These are phyloP conservation scores for Floccularia luteovirens DNA, from an alignment of 768 basidiomycete genomes.

Conservation along the genomic window DNA sequence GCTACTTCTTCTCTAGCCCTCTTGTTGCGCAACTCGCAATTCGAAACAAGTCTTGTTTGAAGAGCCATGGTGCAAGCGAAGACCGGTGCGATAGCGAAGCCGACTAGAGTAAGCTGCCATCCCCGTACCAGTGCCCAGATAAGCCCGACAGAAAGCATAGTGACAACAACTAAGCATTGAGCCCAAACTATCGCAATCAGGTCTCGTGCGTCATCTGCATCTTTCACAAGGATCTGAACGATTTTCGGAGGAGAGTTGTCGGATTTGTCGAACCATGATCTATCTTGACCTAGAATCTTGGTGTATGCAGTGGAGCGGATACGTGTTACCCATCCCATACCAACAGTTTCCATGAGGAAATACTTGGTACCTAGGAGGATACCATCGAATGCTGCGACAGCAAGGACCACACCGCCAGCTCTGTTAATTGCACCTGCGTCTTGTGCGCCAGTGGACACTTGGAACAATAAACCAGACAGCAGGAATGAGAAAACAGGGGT, in stretches of 20 bases:
- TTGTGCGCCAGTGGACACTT: conserved; percentile 65
- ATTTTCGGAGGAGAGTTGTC: conserved; percentile 53
- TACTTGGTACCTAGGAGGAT: conserved; percentile 70
- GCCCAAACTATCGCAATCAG: conserved; percentile 68
- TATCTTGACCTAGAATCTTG: conserved; percentile 72
- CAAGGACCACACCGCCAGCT: conserved; percentile 68
- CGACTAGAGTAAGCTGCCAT: conserved; percentile 92
- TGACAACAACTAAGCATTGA: conserved; percentile 62
- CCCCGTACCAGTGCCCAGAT: conserved; percentile 84
- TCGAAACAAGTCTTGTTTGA: conserved; percentile 65
- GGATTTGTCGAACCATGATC: conserved; percentile 75
- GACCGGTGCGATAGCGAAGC: conserved; percentile 79
- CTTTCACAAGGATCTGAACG: conserved; percentile 76
- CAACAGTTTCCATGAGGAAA: conserved; percentile 70
- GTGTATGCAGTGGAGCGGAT: conserved; percentile 52
- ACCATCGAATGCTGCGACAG: conserved; percentile 71
- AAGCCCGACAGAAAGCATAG: conserved; percentile 81
- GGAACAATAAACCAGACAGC: conserved; percentile 72
- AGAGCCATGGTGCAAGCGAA: conserved; percentile 70
- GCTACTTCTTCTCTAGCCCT: conserved; percentile 80
- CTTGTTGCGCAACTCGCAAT: conserved; percentile 77
- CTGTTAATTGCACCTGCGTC: conserved; percentile 47
- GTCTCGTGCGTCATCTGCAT: conserved; percentile 80
- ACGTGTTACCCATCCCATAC: conserved; percentile 65
- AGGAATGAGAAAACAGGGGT: conserved; percentile 92